Base-by-base conservation (phyloP, 2,329 filamentous ascomycete genomes). In the Diatrype stigma region DNA sequence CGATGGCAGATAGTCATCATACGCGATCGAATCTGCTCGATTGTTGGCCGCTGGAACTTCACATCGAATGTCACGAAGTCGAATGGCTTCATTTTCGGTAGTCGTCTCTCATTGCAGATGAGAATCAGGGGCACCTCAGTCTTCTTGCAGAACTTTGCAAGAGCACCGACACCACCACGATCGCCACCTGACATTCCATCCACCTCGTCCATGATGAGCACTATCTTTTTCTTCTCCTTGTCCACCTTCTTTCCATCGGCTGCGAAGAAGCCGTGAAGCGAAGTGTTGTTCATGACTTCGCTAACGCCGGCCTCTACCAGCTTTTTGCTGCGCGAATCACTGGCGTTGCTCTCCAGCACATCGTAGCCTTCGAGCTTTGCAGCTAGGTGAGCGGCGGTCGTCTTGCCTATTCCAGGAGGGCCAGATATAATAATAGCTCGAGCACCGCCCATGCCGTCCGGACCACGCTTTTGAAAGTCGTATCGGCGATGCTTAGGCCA, bases 111-210 rank as follows among this genome's bases (percentile, higher is more conserved):
- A 68, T 99, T 99, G 80, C 94, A 99, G 60, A 99, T 97, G 49
- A 99, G 79, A 60, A 99, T 97, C 67, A 99, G 86, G 1, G 94
- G 94, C 22, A 99, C 85, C 60, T 94, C 85, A 0, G 92, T 94
- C 77, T 96, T 96, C 73, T 89, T 96, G 78, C 93, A 96, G 49
- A 96, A 87, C 52, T 94, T 90, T 51, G 94, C 93, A 51, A 99
- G 78, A 28, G 94, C 94, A 47, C 92, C 94, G 45, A 99, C 94
- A 68, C 94, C 94, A 58, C 94, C 94, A 54, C 94, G 86, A 67
- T 99, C 94, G 65, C 94, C 94, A 34, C 90, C 92, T 54, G 93
- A 97, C 94, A 99, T 97, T 48, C 94, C 94, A 63, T 99, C 94
- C 4, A 99, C 94, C 71, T 99, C 94, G 61, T 99, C 94, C 94